These are phyloP conservation scores for Aspergillus wentii DNA, from an alignment of 495 filamentous ascomycete species.

Conservation along the genomic window DNA sequence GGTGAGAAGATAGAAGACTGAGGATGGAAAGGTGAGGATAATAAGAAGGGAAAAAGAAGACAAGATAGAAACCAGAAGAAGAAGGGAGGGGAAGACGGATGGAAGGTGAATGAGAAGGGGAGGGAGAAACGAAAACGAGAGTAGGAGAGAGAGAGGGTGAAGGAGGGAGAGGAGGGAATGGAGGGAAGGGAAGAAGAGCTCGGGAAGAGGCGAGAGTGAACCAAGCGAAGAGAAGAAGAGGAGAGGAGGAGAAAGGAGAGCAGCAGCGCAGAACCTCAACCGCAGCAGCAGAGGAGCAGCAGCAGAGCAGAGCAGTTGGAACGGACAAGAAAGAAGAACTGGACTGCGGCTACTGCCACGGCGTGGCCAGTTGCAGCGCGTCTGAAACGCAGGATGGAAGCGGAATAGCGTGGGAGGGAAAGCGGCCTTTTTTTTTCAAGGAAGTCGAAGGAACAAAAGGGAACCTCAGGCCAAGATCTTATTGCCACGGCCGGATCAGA, in stretches of 20 bases:
- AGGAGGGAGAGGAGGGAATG: constrained; percentile 12
- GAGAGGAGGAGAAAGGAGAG: constrained; percentile 10
- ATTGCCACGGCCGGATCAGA: too few relatives aligned
- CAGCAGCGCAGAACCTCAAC: constrained; percentile 12
- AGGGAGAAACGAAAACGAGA: constrained; percentile 5
- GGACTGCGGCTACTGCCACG: constrained; percentile 21
- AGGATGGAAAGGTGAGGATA: constrained; percentile 21
- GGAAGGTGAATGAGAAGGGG: constrained; percentile 19
- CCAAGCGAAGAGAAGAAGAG: constrained; percentile 7
- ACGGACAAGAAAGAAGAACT: constrained; percentile 11
- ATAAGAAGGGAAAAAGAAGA: constrained; percentile 11
- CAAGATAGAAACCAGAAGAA: constrained; percentile 18
- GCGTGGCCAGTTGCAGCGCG: constrained; percentile 23
- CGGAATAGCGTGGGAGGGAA: constrained; percentile 24
- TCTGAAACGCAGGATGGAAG: constrained; percentile 26
- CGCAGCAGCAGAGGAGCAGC: constrained; percentile 8
- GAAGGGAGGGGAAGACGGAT: constrained; percentile 5
- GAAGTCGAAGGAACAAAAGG: constrained; percentile 13
- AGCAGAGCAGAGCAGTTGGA: constrained; percentile 9
- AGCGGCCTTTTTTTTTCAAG: constrained; percentile 10
- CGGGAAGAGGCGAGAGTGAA: too few relatives aligned
- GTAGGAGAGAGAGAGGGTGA: constrained; percentile 4
- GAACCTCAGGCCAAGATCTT: background rate
- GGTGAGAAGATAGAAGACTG: constrained; percentile 12
- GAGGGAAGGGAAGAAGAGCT: too few relatives aligned